These are phyloP conservation scores for Botryotinia calthae DNA, from an alignment of 2,329 filamentous ascomycete genomes.

Conservation along the genomic window DNA sequence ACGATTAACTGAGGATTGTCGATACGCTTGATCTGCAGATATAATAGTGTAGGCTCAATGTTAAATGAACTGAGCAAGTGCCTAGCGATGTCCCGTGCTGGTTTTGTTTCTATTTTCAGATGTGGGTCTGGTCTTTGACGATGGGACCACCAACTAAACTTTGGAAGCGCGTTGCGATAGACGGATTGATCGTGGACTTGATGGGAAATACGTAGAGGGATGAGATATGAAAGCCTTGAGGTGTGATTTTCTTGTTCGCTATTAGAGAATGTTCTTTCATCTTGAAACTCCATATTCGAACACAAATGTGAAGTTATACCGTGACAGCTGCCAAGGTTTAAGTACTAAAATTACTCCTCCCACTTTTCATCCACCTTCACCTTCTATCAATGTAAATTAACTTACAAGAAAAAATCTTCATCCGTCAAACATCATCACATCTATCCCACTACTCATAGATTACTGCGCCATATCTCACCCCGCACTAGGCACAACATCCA, in stretches of 20 bases:
- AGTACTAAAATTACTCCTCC: not conserved
- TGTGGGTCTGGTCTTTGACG: not conserved
- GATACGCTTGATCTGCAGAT: not conserved
- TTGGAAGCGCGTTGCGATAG: not conserved
- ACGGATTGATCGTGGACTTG: not conserved
- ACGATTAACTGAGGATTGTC: not conserved
- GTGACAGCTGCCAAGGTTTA: not conserved
- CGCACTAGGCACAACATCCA: conserved; percentile 1
- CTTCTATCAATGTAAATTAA: not conserved
- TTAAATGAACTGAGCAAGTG: not conserved
- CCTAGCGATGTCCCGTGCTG: not conserved
- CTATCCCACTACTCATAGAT: not conserved
- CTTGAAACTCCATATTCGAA: not conserved
- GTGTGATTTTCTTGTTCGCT: too few species aligned
- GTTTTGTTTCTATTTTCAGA: conserved; percentile 1
- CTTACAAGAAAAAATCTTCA: not conserved
- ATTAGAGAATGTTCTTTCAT: not conserved
- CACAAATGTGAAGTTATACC: not conserved
- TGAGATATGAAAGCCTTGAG: not conserved
- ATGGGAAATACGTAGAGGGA: too few species aligned
- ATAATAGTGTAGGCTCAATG: conserved; percentile 1
- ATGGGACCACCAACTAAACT: not conserved
- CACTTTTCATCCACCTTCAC: not conserved
- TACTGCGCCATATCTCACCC: not conserved
- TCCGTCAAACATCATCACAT: not conserved